These are phyloP conservation scores for Singerocomus rubriflavus DNA, from an alignment of 1,284 basidiomycete species.

Conservation along the genomic window DNA sequence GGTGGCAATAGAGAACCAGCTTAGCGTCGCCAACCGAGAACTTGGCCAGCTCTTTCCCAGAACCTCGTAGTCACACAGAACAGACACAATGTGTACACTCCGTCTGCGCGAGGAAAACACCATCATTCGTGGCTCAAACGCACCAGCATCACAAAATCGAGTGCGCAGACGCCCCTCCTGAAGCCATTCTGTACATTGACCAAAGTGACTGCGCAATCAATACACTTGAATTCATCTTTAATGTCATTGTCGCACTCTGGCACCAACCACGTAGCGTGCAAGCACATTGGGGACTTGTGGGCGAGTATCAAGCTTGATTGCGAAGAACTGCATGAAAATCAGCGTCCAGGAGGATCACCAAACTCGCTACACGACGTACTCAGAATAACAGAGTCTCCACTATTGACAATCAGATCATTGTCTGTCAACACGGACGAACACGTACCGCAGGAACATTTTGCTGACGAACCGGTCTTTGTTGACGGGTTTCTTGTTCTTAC, in stretches of 20 bases:
- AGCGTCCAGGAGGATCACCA: slow-evolving; percentile 7
- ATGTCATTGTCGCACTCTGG: neutral
- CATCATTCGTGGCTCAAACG: neutral
- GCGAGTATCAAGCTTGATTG: slow-evolving; percentile 39
- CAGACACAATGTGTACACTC: neutral
- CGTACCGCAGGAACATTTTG: slow-evolving; percentile 90
- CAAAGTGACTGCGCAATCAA: neutral
- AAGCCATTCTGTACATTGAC: neutral
- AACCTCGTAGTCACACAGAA: neutral
- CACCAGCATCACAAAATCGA: neutral
- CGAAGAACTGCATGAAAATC: slow-evolving; percentile 63
- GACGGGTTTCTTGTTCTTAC: slow-evolving; percentile 97
- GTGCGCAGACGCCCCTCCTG: neutral
- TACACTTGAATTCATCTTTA: slow-evolving; percentile 7
- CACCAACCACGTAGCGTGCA: neutral
- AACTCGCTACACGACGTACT: too few relatives aligned
- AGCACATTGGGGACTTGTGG: neutral
- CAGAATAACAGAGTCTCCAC: slow-evolving; percentile 74
- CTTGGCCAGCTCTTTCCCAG: slow-evolving; percentile 46
- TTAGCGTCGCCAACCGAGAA: slow-evolving; percentile 52
- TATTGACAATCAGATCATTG: slow-evolving; percentile 2
- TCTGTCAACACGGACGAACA: slow-evolving; percentile 11
- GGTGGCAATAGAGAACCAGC: slow-evolving; percentile 47
- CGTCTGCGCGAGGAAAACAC: neutral
- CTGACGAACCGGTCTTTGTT: slow-evolving; percentile 99